These are phyloP conservation scores for Rhodosporidiobolus sp. DNA, from an alignment of 768 basidiomycete genomes.

Conservation along the genomic window DNA sequence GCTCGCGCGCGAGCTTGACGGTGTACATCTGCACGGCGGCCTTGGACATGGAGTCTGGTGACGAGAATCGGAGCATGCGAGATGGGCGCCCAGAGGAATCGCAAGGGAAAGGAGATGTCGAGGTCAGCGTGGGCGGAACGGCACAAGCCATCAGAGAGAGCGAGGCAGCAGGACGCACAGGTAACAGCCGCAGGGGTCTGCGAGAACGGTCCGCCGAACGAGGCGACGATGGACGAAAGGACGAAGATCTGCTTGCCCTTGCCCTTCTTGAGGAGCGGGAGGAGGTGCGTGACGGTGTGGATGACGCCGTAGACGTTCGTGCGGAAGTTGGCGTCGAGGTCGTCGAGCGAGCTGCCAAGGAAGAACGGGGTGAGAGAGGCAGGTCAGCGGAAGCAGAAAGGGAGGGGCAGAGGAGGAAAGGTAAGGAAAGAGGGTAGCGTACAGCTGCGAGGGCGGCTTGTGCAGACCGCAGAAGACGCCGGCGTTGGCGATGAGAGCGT, in stretches of 20 bases:
- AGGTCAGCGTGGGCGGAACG: no score
- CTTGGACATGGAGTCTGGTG: conserved; percentile 31
- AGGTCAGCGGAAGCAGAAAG: not conserved
- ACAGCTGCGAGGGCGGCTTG: conserved; percentile 2
- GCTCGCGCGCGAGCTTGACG: conserved; percentile 25
- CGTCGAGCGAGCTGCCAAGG: conserved; percentile 1
- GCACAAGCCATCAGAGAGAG: no score
- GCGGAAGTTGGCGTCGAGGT: conserved; percentile 39
- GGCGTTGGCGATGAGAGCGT: conserved; percentile 34
- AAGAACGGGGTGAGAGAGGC: not conserved
- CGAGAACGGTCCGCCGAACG: conserved; percentile 1
- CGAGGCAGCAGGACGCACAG: not conserved
- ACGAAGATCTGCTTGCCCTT: conserved; percentile 29
- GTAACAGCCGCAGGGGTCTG: not conserved
- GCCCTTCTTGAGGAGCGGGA: conserved; percentile 49
- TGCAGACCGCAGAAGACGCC: conserved; percentile 17
- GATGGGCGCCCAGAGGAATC: not conserved
- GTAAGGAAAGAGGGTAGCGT: not conserved
- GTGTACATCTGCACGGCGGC: conserved; percentile 34
- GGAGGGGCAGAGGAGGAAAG: no score
- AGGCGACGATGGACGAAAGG: conserved; percentile 4
- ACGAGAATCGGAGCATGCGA: no score
- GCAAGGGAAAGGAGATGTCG: no score
- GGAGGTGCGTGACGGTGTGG: conserved; percentile 50
- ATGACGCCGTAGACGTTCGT: conserved; percentile 51